Evolutionary conservation across 2,329 filamentous ascomycete species (phyloP).

Genomic region (Metarhizium album): DNA sequence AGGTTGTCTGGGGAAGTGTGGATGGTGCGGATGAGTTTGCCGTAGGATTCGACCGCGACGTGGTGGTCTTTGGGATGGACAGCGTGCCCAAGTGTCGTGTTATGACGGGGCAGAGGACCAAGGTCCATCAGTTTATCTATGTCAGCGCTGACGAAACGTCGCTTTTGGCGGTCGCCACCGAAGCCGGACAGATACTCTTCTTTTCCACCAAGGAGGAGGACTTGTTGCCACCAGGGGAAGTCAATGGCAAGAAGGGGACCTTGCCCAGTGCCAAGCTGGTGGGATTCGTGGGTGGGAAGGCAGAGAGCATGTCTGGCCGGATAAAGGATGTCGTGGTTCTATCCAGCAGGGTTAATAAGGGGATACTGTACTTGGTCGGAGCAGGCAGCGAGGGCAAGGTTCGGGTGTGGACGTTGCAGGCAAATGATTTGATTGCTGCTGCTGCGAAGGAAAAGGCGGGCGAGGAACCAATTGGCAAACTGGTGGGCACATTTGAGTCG

Average conservation of each 20-base stretch:
- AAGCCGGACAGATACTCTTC: constrained; percentile 80
- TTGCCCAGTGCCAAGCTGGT: constrained; percentile 54
- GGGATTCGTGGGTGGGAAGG: constrained; percentile 68
- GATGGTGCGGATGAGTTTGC: constrained; percentile 72
- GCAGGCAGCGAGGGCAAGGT: constrained; percentile 79
- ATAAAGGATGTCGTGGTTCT: constrained; percentile 83
- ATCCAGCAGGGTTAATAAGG: constrained; percentile 25
- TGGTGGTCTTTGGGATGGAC: constrained; percentile 79
- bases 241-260: constrained; percentile 18
- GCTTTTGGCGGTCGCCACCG: constrained; percentile 69
- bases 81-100: constrained; percentile 69
- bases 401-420: constrained; percentile 59
- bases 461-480: constrained; percentile 40
- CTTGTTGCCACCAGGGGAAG: constrained; percentile 26
- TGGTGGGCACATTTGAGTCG: constrained; percentile 73
- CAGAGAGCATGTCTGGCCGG: constrained; percentile 54
- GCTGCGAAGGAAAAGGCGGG: constrained; percentile 13
- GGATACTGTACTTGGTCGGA: constrained; percentile 50
- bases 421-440: constrained; percentile 28
- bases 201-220: constrained; percentile 56
- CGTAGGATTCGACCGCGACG: constrained; percentile 78
- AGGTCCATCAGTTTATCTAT: constrained; percentile 76
- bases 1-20: constrained; percentile 66
- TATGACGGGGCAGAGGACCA: constrained; percentile 56
- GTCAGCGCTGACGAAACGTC: constrained; percentile 41